These are phyloP conservation scores for Sanghuangporus baumii DNA, from an alignment of 1,284 basidiomycete genomes.

Conservation along the genomic window DNA sequence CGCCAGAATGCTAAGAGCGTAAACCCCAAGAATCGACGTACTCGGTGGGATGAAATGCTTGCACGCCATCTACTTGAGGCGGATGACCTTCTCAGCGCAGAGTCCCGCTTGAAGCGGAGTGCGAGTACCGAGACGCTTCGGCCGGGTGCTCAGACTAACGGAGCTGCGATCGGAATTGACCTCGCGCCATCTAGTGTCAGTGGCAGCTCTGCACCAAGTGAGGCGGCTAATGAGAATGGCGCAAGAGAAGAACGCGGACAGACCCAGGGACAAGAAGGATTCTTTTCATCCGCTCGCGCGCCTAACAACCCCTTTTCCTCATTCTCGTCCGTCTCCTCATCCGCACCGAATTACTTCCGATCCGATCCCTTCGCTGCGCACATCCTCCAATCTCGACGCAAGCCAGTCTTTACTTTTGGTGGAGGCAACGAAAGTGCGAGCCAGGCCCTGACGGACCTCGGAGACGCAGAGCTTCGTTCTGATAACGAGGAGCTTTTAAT, in stretches of 20 bases:
- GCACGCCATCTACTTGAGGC: slow-evolving; percentile 19
- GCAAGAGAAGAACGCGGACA: not conserved
- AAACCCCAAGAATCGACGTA: not conserved
- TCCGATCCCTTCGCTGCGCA: not conserved
- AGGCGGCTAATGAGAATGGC: not conserved
- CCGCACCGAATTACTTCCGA: not conserved
- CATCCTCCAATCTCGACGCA: not conserved
- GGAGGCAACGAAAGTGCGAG: not conserved
- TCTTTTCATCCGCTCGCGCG: not conserved
- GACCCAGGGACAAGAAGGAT: not conserved
- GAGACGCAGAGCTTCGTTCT: not conserved
- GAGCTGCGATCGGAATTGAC: not conserved
- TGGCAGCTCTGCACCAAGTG: not conserved
- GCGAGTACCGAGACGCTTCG: slow-evolving; percentile 16
- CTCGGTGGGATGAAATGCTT: slow-evolving; percentile 22
- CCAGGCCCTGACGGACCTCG: not conserved
- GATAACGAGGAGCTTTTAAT: not conserved
- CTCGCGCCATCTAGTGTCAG: not conserved
- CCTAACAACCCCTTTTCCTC: not conserved
- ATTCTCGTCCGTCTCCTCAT: not conserved
- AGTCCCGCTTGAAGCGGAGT: slow-evolving; percentile 11
- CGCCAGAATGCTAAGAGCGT: not conserved
- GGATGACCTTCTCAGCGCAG: slow-evolving; percentile 17
- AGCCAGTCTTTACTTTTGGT: not conserved
- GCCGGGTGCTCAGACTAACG: not conserved